Conservation (phyloP, 139 green algal genomes). For the Ostreobium quekettii region DNA sequence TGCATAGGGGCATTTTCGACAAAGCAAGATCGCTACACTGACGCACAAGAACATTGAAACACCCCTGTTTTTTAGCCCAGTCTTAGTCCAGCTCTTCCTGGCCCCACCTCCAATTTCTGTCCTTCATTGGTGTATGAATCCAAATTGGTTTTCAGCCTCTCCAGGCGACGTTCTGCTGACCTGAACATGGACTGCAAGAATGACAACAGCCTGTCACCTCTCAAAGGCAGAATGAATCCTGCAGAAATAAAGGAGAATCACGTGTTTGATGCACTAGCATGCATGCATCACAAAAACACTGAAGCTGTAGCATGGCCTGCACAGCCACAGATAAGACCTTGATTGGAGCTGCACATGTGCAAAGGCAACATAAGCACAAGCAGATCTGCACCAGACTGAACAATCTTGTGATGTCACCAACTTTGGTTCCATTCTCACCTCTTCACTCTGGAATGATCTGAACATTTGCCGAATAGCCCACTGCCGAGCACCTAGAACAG, state of each 20-base stretch:
- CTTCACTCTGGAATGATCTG: not conserved
- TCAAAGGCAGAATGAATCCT: not conserved
- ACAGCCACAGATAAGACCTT: not conserved
- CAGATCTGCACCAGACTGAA: not conserved
- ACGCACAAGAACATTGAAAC: not conserved
- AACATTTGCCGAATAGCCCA: not conserved
- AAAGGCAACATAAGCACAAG: not conserved
- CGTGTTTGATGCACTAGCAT: not conserved
- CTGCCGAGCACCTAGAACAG: not conserved
- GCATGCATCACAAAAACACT: not conserved
- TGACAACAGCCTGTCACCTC: not conserved
- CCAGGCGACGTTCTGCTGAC: not conserved
- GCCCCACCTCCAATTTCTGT: not conserved
- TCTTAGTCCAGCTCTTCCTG: too few species aligned
- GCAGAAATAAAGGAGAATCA: not conserved
- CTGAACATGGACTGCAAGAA: conserved; percentile 1
- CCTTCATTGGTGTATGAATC: not conserved
- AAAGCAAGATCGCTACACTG: too few species aligned
- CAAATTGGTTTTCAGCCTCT: not conserved
- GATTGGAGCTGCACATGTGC: not conserved
- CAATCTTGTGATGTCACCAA: not conserved
- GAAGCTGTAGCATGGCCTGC: not conserved
- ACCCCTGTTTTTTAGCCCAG: not conserved
- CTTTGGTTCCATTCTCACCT: not conserved
- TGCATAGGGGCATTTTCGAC: too few species aligned